A percentile compares a stretch with the other conserved stretches of the same genome.
phyloP scores from a whole-genome alignment of 75 land plant species.

The Selaginella moellendorffii region DNA sequence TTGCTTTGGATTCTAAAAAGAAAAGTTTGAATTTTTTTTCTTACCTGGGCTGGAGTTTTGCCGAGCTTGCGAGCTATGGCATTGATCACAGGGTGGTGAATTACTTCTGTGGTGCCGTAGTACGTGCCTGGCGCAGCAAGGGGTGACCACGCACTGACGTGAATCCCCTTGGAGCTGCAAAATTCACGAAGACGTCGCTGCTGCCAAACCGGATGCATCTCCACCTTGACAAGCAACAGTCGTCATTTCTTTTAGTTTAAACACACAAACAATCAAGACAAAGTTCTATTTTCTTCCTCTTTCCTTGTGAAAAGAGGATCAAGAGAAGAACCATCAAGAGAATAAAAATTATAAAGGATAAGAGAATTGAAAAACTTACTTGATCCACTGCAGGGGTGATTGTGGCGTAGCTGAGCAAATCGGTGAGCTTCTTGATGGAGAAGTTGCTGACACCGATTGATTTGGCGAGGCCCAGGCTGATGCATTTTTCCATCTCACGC shows the following conservation, averaged over 20 bases:
- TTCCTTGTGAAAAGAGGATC: too few species aligned
- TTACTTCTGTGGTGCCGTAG: background rate
- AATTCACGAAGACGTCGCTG: background rate
- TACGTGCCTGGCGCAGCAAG: background rate
- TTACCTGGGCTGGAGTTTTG: conserved; percentile 6
- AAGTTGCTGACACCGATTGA: background rate
- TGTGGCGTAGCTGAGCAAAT: background rate
- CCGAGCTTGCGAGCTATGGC: background rate
- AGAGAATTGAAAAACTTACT: background rate
- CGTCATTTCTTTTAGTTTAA: too few species aligned
- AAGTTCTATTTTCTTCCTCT: too few species aligned
- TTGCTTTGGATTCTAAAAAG: too few species aligned
- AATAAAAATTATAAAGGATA: too few species aligned
- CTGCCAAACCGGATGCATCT: conserved; percentile 6
- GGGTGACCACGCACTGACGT: conserved; percentile 6
- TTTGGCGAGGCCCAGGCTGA: background rate
- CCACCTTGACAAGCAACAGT: background rate
- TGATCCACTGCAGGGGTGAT: background rate
- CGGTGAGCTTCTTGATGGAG: background rate
- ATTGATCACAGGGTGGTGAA: background rate
- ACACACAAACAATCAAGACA: too few species aligned
- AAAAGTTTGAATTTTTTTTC: too few species aligned
- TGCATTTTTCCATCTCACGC: background rate
- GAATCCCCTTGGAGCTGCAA: background rate
- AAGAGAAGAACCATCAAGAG: too few species aligned